Evolutionary conservation across 371 early-diverging fungal species (phyloP).

Genomic region (Haplosporangium sp.): DNA sequence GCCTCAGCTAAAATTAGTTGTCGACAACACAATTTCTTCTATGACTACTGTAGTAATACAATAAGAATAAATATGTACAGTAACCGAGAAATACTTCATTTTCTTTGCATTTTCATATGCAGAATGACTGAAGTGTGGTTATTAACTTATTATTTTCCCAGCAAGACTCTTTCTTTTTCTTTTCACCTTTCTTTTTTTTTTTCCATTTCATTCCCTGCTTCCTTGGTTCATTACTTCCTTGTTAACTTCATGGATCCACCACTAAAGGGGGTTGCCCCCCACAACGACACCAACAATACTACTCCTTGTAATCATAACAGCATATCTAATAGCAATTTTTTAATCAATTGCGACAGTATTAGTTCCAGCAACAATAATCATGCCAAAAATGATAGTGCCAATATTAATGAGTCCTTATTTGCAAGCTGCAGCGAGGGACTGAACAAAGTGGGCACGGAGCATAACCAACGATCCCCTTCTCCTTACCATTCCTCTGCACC

Average conservation of each 20-base stretch:
- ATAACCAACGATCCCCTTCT: constrained; percentile 1
- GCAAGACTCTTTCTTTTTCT: neutral
- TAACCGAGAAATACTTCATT: too few relatives aligned
- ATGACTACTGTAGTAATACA: too few relatives aligned
- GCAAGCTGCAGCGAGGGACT: neutral
- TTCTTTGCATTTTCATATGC: too few relatives aligned
- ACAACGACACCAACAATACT: neutral
- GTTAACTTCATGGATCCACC: neutral
- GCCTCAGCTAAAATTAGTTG: too few relatives aligned
- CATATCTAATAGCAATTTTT: neutral
- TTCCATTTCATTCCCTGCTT: neutral
- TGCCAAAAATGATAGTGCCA: neutral
- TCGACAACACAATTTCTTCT: too few relatives aligned
- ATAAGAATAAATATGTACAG: too few relatives aligned
- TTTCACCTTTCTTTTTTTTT: neutral
- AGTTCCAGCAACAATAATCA: neutral
- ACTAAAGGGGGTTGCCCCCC: neutral
- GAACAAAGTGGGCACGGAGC: neutral
- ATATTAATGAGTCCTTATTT: neutral
- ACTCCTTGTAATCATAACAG: neutral
- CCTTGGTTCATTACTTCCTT: neutral
- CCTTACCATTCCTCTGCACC: constrained; percentile 28
- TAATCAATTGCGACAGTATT: neutral
- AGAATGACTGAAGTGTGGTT: too few relatives aligned
- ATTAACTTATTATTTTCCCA: neutral